phyloP scores from a whole-genome alignment of 768 basidiomycete species.

The Clitopilus hobsonii region DNA sequence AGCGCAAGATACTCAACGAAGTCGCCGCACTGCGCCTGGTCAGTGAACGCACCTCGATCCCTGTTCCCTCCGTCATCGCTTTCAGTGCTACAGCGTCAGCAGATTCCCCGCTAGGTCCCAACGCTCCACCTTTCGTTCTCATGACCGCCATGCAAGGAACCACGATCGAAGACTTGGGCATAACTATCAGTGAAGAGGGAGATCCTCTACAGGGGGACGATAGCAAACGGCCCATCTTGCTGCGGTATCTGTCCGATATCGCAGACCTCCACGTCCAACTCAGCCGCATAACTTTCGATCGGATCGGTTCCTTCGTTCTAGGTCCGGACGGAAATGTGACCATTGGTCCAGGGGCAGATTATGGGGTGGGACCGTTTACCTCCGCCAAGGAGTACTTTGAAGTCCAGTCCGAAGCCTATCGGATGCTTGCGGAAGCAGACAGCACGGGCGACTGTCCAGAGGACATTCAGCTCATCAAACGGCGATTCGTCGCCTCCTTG shows the following conservation, averaged over 20 bases:
- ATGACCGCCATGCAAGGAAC: slow-evolving; percentile 36
- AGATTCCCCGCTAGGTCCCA: slow-evolving; percentile 29
- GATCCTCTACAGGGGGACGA: slow-evolving; percentile 30
- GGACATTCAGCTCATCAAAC: slow-evolving; percentile 12
- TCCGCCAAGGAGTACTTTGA: slow-evolving; percentile 35
- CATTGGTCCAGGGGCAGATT: slow-evolving; percentile 36
- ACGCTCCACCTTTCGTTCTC: slow-evolving; percentile 35
- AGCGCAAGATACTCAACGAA: slow-evolving; percentile 39
- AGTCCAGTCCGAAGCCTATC: slow-evolving; percentile 35
- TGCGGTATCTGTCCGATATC: slow-evolving; percentile 34
- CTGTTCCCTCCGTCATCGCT: slow-evolving; percentile 32
- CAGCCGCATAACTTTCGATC: slow-evolving; percentile 33
- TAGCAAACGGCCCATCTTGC: slow-evolving; percentile 27
- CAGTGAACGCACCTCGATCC: slow-evolving; percentile 33
- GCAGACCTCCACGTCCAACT: slow-evolving; percentile 37
- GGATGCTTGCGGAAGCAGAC: slow-evolving; percentile 30
- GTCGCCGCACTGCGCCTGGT: slow-evolving; percentile 37
- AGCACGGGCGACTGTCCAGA: slow-evolving; percentile 18
- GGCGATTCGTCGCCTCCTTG: slow-evolving; percentile 32
- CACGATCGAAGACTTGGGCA: slow-evolving; percentile 37
- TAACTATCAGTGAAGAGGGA: slow-evolving; percentile 22
- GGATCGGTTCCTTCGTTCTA: slow-evolving; percentile 34
- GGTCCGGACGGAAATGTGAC: slow-evolving; percentile 26
- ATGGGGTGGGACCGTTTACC: slow-evolving; percentile 34
- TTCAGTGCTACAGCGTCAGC: slow-evolving; percentile 29